These are phyloP conservation scores for Fusarium tupiense DNA, from an alignment of 2,329 filamentous ascomycete species.

Conservation along the genomic window DNA sequence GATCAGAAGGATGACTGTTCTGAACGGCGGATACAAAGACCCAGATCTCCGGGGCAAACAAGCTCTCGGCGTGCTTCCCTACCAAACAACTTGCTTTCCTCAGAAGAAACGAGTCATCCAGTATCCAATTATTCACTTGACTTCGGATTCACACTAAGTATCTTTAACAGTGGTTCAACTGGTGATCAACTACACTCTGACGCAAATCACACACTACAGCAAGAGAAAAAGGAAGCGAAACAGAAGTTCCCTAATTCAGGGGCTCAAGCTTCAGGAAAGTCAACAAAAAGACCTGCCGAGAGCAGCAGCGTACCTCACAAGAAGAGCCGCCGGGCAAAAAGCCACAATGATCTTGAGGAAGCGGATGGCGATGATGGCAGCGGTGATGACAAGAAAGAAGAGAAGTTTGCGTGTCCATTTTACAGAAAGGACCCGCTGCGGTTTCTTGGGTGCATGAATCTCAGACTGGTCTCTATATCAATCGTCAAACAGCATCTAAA, in stretches of 20 bases:
- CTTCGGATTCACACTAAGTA: too few species aligned
- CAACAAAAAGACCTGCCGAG: neutral
- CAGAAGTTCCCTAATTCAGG: neutral
- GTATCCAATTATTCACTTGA: too few species aligned
- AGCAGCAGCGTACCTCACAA: neutral
- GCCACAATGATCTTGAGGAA: neutral
- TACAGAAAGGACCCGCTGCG: neutral
- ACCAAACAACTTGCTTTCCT: neutral
- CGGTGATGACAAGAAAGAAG: neutral
- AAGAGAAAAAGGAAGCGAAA: neutral
- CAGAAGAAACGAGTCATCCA: neutral
- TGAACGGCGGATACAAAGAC: too few species aligned
- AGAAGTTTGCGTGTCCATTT: neutral
- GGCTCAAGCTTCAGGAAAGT: neutral
- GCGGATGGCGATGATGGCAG: neutral
- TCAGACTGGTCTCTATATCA: neutral
- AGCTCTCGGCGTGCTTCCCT: neutral
- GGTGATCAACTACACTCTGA: neutral
- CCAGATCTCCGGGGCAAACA: neutral
- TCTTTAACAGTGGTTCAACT: too few species aligned
- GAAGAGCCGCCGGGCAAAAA: neutral
- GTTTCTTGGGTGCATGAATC: neutral
- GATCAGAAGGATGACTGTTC: neutral
- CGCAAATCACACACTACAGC: neutral
- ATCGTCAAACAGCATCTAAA: conserved; percentile 1